phyloP scores from a whole-genome alignment of 2,329 filamentous ascomycete species.

The Chrysosporium queenslandicum region DNA sequence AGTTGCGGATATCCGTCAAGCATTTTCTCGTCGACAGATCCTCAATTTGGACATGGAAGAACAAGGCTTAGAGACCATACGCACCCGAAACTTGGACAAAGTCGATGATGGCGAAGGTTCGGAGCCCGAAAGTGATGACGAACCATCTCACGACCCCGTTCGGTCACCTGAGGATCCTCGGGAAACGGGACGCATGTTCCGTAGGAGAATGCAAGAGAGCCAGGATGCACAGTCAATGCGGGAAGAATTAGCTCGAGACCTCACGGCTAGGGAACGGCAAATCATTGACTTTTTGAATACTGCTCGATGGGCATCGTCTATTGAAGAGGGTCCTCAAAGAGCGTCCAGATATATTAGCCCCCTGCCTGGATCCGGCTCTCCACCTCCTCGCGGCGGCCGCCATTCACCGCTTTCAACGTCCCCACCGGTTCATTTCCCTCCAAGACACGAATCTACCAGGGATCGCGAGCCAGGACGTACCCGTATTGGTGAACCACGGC shows the following conservation, averaged over 20 bases:
- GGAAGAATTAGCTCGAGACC: conserved; percentile 30
- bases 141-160: background rate
- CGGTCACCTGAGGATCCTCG: conserved; percentile 1
- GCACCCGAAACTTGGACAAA: conserved; percentile 24
- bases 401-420: conserved; percentile 28
- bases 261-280: conserved; percentile 35
- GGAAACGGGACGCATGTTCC: conserved; percentile 3
- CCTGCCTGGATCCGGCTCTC: conserved; percentile 23
- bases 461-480: conserved; percentile 25
- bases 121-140: conserved; percentile 19
- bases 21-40: conserved; percentile 38
- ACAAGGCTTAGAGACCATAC: conserved; percentile 27
- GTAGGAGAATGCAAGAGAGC: conserved; percentile 15
- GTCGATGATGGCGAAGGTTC: conserved; percentile 22
- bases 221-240: conserved; percentile 25
- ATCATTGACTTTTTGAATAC: conserved; percentile 37
- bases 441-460: conserved; percentile 25
- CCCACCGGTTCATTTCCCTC: conserved; percentile 24
- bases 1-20: conserved; percentile 39
- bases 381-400: conserved; percentile 22
- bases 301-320: conserved; percentile 30
- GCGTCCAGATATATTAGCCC: conserved; percentile 24
- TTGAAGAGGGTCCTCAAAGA: conserved; percentile 19
- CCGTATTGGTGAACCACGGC: conserved; percentile 26
- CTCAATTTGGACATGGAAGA: conserved; percentile 31